Evolutionary conservation across 805 yeast genomes (phyloP), one percentile per base, ranked within the genome.

Genomic region (Kuraishia hungarica): DNA sequence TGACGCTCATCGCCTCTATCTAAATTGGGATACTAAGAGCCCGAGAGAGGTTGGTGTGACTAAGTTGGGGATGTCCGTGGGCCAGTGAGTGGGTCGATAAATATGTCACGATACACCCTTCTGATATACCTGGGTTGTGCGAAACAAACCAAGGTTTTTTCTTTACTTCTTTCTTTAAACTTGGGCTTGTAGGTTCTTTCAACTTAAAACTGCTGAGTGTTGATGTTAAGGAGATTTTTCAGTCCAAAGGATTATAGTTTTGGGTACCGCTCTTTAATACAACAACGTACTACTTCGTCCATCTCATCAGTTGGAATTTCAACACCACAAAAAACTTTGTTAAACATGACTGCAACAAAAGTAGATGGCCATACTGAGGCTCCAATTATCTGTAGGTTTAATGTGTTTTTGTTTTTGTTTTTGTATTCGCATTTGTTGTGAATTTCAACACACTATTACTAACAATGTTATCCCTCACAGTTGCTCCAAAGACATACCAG

Each of bases 401-500:
- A 20, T 17, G 22, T 22, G 21, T 43, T 7, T n/a, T 20, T 43
- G n/a, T n/a, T n/a, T n/a, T n/a, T n/a, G n/a, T n/a, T n/a, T n/a
- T n/a, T n/a, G n/a, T n/a, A 43, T 43, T 48, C 19, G 6, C 52
- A n/a, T n/a, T n/a, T n/a, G n/a, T n/a, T n/a, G n/a, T 22, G n/a
- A 11, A 22, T 5, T 26, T 10, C 29, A 10, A 26, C 10, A 10
- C 29, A 6, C 10, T 26, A 6, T 5, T 39, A 46, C 56, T 57
- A 56, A 55, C 54, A 19, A 20, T 2, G 54, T 20, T 20, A 69
- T 77, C n/a, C n/a, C n/a, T 26, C 29, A 26, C 29, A 62, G 84
- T 89, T 70, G 96, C 96, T 1, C 97, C 96, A 22, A 81, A 85
- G 62, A 89, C 97, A 0, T 87, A 89, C 62, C 97, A 92, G 68